Percentiles rank a stretch among this genome's conserved stretches.
Conservation (phyloP, 345 rosid species). For the Rhodamnia rubescens region DNA sequence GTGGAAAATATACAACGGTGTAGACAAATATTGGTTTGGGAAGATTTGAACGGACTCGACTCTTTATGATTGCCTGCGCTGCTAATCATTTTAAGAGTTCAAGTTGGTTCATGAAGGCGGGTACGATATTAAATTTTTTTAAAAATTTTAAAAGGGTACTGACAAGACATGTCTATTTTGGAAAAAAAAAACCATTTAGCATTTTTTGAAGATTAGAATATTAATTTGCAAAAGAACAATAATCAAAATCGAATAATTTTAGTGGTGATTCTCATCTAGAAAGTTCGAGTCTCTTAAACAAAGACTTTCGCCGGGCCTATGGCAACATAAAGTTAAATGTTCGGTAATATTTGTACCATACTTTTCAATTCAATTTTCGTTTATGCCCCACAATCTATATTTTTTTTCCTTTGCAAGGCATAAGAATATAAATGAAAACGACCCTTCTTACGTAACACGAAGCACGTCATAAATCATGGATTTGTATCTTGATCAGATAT, state of each 20-base stretch:
- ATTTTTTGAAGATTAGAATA: not conserved
- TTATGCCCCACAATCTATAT: not conserved
- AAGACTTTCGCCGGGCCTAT: not conserved
- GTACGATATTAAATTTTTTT: not conserved
- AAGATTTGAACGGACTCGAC: too few relatives aligned
- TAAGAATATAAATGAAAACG: not conserved
- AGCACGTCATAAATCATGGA: not conserved
- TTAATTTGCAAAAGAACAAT: not conserved
- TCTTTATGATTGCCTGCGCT: too few relatives aligned
- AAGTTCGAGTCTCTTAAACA: not conserved
- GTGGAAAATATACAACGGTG: too few relatives aligned
- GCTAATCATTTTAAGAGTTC: not conserved
- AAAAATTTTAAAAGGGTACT: not conserved
- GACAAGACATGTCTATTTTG: not conserved
- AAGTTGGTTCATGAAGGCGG: not conserved
- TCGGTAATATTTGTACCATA: not conserved
- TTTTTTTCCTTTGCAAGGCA: not conserved
- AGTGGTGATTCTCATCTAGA: not conserved
- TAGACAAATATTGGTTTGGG: too few relatives aligned
- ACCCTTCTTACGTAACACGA: not conserved
- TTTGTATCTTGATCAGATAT: not conserved
- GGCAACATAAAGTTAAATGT: not conserved
- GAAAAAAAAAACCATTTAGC: not conserved
- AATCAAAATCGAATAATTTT: not conserved
- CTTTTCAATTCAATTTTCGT: not conserved